phyloP scores from a whole-genome alignment of 208 protist genomes.

The Crithidia sp. region DNA sequence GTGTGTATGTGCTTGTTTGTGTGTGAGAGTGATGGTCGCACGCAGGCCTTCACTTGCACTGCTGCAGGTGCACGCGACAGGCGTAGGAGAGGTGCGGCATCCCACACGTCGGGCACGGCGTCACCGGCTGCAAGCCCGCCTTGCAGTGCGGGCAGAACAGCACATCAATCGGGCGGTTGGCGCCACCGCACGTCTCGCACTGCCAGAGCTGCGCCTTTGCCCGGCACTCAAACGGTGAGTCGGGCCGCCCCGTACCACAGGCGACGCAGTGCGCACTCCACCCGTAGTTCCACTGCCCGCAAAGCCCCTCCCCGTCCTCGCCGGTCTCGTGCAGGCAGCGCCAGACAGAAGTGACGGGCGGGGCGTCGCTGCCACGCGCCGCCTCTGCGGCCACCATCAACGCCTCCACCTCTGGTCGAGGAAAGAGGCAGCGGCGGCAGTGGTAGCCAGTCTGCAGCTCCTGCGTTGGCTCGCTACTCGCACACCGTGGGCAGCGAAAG shows the following conservation, averaged over 20 bases:
- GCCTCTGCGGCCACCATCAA: constrained; percentile 6
- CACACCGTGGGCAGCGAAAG: constrained; percentile 61
- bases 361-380: neutral
- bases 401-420: constrained; percentile 48
- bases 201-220: constrained; percentile 58
- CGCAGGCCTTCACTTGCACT: neutral
- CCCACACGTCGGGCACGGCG: constrained; percentile 50
- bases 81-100: constrained; percentile 42
- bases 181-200: constrained; percentile 46
- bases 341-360: constrained; percentile 55
- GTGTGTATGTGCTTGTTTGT: too few species aligned
- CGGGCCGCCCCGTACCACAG: constrained; percentile 52
- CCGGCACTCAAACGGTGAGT: constrained; percentile 56
- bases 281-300: constrained; percentile 84
- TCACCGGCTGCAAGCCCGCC: constrained; percentile 44
- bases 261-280: constrained; percentile 50
- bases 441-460: constrained; percentile 62
- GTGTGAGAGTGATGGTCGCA: too few species aligned
- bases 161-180: constrained; percentile 76
- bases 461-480: neutral
- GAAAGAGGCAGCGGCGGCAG: constrained; percentile 56
- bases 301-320: constrained; percentile 21
- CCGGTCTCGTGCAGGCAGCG: constrained; percentile 66
- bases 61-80: constrained; percentile 36
- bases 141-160: constrained; percentile 61